Conservation (phyloP, 23 red algal genomes). For the Gracilaria domingensis region DNA sequence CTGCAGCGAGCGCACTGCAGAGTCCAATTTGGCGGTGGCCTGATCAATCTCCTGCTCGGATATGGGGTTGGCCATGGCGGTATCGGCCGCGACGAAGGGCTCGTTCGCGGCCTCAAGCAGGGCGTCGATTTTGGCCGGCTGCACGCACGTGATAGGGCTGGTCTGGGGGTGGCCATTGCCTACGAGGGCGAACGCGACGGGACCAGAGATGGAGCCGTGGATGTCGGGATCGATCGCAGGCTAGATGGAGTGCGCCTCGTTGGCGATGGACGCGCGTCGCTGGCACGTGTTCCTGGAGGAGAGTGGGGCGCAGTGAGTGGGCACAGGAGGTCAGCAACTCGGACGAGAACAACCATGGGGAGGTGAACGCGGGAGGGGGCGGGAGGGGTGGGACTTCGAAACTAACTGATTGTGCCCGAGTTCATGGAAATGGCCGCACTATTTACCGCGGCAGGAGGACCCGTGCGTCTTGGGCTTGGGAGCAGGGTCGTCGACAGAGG, state of each 20-base stretch:
- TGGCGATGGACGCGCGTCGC: constrained; percentile 11
- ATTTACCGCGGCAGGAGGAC: constrained; percentile 56
- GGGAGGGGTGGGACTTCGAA: no score
- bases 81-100: constrained; percentile 44
- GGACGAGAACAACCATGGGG: background rate
- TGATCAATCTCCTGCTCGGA: constrained; percentile 55
- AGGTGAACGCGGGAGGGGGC: background rate
- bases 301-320: background rate
- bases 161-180: constrained; percentile 30
- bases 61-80: constrained; percentile 16
- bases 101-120: constrained; percentile 54
- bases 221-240: constrained; percentile 58
- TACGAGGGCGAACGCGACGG: constrained; percentile 4
- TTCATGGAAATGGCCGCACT: constrained; percentile 63
- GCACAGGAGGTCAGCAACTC: background rate
- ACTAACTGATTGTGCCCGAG: constrained; percentile 69
- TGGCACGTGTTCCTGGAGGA: constrained; percentile 58
- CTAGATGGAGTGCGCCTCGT: constrained; percentile 41
- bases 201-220: background rate
- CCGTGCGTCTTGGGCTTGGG: constrained; percentile 16
- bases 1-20: constrained; percentile 41
- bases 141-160: constrained; percentile 18
- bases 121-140: constrained; percentile 54
- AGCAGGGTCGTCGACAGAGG: background rate
- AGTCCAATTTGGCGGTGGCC: constrained; percentile 34